phyloP scores from a whole-genome alignment of 148 eudicot genomes.

The Amaranthus palmeri region DNA sequence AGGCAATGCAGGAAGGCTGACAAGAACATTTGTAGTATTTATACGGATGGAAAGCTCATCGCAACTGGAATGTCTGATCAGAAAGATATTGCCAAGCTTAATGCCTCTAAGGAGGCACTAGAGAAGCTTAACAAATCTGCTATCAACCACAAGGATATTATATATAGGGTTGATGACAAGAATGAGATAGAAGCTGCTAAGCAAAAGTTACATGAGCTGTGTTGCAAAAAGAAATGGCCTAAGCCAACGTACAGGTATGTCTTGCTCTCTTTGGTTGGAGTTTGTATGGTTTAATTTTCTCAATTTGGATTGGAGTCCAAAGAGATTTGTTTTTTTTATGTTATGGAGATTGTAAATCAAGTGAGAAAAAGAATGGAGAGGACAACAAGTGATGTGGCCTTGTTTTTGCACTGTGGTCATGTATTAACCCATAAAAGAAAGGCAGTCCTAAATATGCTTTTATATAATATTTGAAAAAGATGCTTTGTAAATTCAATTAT shows the following conservation, averaged over 20 bases:
- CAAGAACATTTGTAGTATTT: slow-evolving; percentile 47
- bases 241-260: slow-evolving; percentile 65
- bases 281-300: no score
- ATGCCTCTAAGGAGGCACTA: slow-evolving; percentile 65
- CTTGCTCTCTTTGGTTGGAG: background rate
- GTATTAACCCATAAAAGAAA: no score
- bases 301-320: no score
- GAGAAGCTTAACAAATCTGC: slow-evolving; percentile 23
- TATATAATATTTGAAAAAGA: no score
- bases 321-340: no score
- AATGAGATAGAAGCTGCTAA: slow-evolving; percentile 63
- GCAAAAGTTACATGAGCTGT: slow-evolving; percentile 52
- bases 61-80: slow-evolving; percentile 49
- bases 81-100: slow-evolving; percentile 59
- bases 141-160: slow-evolving; percentile 3
- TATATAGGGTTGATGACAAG: slow-evolving; percentile 25
- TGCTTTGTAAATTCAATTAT: no score
- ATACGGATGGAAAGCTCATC: slow-evolving; percentile 45
- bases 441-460: no score
- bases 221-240: slow-evolving; percentile 66
- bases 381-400: no score
- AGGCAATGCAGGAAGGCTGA: slow-evolving; percentile 37
- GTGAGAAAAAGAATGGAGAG: no score
- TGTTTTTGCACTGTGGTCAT: no score
- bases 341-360: no score